These are phyloP conservation scores for Fraxinus nigra DNA, from an alignment of 305 asterid species.

Conservation along the genomic window DNA sequence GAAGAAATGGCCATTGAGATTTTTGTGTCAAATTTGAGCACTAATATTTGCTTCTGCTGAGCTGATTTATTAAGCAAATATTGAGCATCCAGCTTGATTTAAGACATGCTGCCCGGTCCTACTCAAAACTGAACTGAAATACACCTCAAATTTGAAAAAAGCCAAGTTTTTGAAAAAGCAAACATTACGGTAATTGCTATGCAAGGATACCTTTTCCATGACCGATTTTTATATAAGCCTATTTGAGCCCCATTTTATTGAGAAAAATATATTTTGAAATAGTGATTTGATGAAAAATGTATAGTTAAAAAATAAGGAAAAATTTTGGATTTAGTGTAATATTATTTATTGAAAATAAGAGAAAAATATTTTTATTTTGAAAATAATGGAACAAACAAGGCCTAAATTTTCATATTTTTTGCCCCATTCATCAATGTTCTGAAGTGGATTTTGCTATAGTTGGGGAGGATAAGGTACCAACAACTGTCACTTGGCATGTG, in stretches of 20 bases:
- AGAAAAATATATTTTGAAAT: not conserved
- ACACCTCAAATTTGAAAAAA: not conserved
- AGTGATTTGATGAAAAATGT: not conserved
- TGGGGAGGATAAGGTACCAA: constrained; percentile 16
- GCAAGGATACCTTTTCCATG: not conserved
- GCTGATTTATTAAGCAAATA: not conserved
- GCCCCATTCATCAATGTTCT: not conserved
- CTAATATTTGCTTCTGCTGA: constrained; percentile 19
- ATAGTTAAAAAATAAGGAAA: too few relatives aligned
- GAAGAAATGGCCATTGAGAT: constrained; percentile 40
- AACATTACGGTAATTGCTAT: not conserved
- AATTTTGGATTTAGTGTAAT: not conserved
- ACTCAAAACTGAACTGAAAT: not conserved
- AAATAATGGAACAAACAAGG: too few relatives aligned
- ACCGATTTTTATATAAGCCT: not conserved
- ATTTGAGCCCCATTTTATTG: not conserved
- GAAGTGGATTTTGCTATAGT: not conserved
- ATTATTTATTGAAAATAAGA: not conserved
- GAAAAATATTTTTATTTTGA: too few relatives aligned
- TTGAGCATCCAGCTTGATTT: not conserved
- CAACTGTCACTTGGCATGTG: constrained; percentile 30
- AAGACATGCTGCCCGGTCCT: not conserved
- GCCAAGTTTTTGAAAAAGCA: not conserved
- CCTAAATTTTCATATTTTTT: not conserved
- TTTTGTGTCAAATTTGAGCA: constrained; percentile 21